phyloP scores from a whole-genome alignment of 2,329 filamentous ascomycete species.

The Ophiocordyceps camponoti-rufipedis region DNA sequence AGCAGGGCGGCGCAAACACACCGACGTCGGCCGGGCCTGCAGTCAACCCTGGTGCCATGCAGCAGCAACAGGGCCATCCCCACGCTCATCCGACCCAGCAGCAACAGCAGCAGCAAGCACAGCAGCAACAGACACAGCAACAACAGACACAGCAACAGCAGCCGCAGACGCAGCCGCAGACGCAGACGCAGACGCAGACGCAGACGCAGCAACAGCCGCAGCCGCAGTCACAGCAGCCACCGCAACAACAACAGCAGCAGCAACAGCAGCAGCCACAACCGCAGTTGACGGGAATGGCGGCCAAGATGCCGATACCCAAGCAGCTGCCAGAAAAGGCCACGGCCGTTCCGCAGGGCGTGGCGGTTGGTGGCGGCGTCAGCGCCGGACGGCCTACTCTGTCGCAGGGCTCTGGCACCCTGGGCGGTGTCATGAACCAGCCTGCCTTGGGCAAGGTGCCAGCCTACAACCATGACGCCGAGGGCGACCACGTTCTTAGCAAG shows the following conservation, averaged over 20 bases:
- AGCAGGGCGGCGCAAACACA: constrained; percentile 12
- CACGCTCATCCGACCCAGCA: constrained; percentile 14
- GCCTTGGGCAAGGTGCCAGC: constrained; percentile 65
- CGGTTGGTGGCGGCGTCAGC: constrained; percentile 43
- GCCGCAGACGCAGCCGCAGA: constrained; percentile 8
- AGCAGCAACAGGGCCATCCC: constrained; percentile 7
- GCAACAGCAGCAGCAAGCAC: constrained; percentile 9
- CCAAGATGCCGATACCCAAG: constrained; percentile 71
- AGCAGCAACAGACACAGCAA: constrained; percentile 5
- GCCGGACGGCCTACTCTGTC: constrained; percentile 65
- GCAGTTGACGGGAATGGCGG: constrained; percentile 20
- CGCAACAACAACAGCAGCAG: constrained; percentile 6
- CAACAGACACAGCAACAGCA: constrained; percentile 5
- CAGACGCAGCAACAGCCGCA: constrained; percentile 14
- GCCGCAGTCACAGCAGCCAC: constrained; percentile 6
- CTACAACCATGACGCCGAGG: constrained; percentile 79
- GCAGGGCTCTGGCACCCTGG: constrained; percentile 56
- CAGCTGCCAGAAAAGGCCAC: constrained; percentile 50
- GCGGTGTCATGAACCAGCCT: constrained; percentile 75
- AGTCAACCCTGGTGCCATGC: constrained; percentile 13
- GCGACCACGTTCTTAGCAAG: constrained; percentile 87
- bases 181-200: constrained; percentile 13
- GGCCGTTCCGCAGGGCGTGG: constrained; percentile 53
- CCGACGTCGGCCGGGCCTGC: constrained; percentile 10
- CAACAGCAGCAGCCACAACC: constrained; percentile 10